A percentile compares a stretch with the other conserved stretches of the same genome.
These are phyloP conservation scores for Fusarium napiforme DNA, from an alignment of 2,329 filamentous ascomycete genomes.

Conservation along the genomic window DNA sequence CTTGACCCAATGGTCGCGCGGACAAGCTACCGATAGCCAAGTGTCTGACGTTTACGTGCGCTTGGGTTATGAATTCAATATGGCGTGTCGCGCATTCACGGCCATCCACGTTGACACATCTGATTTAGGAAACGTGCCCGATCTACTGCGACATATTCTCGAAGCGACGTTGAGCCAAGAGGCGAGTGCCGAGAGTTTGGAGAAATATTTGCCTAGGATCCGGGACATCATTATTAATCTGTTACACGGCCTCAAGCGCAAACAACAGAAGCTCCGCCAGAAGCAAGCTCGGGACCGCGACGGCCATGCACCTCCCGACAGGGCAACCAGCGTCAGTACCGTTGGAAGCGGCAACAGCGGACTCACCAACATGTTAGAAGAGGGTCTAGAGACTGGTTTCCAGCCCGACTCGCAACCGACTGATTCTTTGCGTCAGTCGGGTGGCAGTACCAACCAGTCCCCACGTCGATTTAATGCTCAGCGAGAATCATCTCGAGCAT, in stretches of 20 bases:
- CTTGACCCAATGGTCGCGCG: slow-evolving; percentile 95
- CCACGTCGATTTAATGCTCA: slow-evolving; percentile 60
- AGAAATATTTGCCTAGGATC: slow-evolving; percentile 92
- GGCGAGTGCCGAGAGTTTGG: slow-evolving; percentile 90
- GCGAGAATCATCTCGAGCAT: slow-evolving; percentile 63
- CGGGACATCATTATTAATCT: slow-evolving; percentile 99
- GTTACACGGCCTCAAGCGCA: slow-evolving; percentile 94
- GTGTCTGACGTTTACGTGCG: slow-evolving; percentile 99
- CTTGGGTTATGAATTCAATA: slow-evolving; percentile 98
- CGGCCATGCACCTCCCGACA: slow-evolving; percentile 55
- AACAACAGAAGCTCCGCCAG: slow-evolving; percentile 86
- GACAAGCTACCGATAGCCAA: slow-evolving; percentile 89
- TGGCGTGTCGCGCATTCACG: slow-evolving; percentile 95
- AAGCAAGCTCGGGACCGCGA: slow-evolving; percentile 69
- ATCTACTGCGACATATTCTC: slow-evolving; percentile 87
- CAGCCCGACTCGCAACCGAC: slow-evolving; percentile 51
- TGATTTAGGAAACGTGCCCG: slow-evolving; percentile 94
- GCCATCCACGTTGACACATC: slow-evolving; percentile 96
- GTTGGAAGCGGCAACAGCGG: slow-evolving; percentile 66
- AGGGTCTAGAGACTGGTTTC: slow-evolving; percentile 67
- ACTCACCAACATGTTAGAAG: slow-evolving; percentile 68
- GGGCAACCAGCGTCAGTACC: slow-evolving; percentile 69
- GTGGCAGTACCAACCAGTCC: slow-evolving; percentile 51
- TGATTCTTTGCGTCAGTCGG: slow-evolving; percentile 44
- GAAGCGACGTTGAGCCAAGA: slow-evolving; percentile 97